These are phyloP conservation scores for Penicillium robsamsonii DNA, from an alignment of 495 filamentous ascomycete genomes.

Conservation along the genomic window DNA sequence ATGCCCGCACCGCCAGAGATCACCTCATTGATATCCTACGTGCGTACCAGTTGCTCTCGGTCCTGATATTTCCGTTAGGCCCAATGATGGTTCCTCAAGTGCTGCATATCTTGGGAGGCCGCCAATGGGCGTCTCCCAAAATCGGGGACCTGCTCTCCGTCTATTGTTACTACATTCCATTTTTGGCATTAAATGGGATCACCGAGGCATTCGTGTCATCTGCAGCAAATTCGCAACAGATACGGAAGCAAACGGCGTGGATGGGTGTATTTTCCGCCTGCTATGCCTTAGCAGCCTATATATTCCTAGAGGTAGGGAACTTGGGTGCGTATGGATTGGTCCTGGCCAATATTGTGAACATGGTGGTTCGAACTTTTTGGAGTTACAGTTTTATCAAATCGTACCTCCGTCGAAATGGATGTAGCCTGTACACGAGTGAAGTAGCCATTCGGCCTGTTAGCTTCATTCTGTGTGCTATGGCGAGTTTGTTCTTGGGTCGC, in stretches of 20 bases:
- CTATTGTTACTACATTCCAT: slow-evolving; percentile 90
- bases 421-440: slow-evolving; percentile 30
- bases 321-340: slow-evolving; percentile 80
- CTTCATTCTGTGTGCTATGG: slow-evolving; percentile 34
- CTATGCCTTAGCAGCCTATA: slow-evolving; percentile 68
- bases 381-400: slow-evolving; percentile 65
- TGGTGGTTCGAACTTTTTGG: slow-evolving; percentile 79
- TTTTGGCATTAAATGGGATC: slow-evolving; percentile 88
- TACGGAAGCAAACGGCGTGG: slow-evolving; percentile 73
- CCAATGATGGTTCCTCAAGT: slow-evolving; percentile 70
- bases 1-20: slow-evolving; percentile 30
- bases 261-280: slow-evolving; percentile 75
- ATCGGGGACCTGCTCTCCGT: slow-evolving; percentile 68
- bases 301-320: slow-evolving; percentile 62
- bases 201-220: slow-evolving; percentile 89
- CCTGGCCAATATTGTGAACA: slow-evolving; percentile 79
- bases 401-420: slow-evolving; percentile 52
- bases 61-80: slow-evolving; percentile 63
- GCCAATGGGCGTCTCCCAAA: slow-evolving; percentile 62
- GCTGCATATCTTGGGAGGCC: slow-evolving; percentile 69
- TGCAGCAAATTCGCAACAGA: slow-evolving; percentile 66
- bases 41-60: slow-evolving; percentile 57
- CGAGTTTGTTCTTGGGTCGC: slow-evolving; percentile 32
- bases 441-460: slow-evolving; percentile 29
- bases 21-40: slow-evolving; percentile 39